Base-by-base conservation (phyloP, 2,329 filamentous ascomycete species). In the Pseudopyrenochaeta lycopersici region DNA sequence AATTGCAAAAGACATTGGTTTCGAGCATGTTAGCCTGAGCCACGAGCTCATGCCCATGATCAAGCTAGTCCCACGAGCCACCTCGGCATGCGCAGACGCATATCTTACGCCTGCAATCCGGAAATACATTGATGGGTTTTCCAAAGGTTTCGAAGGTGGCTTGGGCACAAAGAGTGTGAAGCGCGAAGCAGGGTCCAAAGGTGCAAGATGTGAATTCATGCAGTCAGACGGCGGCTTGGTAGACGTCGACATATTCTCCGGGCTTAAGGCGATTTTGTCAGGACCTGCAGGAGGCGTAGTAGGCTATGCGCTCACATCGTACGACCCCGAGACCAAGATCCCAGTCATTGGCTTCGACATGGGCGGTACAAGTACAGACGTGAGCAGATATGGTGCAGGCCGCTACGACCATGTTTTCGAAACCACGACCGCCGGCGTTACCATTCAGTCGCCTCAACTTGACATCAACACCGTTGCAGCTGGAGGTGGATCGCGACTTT, bases 381-480 rank as follows among this genome's bases (percentile, higher is more conserved):
- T 97, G 9, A 96, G 91, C 30, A 83, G 93, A 43, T 97, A 94
- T 66, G 91, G 90, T 5, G 87, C 89, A 48, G 93, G 93, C 14
- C 83, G 91, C 49, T 94, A 96, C 67, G 93, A 97, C 66, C 93
- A 97, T 67, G 92, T 96, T 0, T 97, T 97, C 63, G 93, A 96
- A 76, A 96, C 92, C 0, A 96, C 91, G 0, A 96, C 92, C 1
- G 93, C 93, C 0, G 93, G 93, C n/a, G 91, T 97, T 1, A 94
- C 92, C 0, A 95, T 97, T 23, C 92, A 97, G 67, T 93, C 90
- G 1, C 93, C 93, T 0, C 92, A 97, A 68, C 83, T 97, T 0
- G 92, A 97, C 69, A 97, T 97, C 78, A 97, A 97, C 75, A 97
- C 93, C 0, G 93, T 97, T 1, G 93, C 93, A 5, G 93, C 93